Conservation (phyloP, 2,329 filamentous ascomycete species). For the Sclerotinia borealis region DNA sequence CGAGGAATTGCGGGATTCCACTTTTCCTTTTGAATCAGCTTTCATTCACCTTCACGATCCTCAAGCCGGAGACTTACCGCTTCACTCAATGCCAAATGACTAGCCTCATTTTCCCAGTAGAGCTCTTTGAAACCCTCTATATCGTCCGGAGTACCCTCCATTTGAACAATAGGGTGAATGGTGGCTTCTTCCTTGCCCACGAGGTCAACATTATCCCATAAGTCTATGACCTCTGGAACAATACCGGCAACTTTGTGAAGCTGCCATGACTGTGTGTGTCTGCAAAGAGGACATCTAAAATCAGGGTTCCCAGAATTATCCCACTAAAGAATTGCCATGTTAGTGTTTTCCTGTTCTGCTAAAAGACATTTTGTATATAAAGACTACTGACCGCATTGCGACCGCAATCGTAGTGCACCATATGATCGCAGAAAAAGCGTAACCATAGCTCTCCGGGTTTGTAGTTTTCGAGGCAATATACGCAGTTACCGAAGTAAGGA, state of each 20-base stretch:
- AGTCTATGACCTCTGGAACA: conserved; percentile 10
- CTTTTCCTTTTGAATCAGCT: not conserved
- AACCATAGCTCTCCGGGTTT: not conserved
- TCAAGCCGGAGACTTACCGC: not conserved
- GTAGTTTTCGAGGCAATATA: conserved; percentile 13
- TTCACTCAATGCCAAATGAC: not conserved
- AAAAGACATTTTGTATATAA: not conserved
- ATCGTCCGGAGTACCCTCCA: not conserved
- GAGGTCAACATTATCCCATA: conserved; percentile 16
- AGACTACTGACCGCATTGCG: not conserved
- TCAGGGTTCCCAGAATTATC: conserved; percentile 8
- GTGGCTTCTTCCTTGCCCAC: not conserved
- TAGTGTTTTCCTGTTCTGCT: not conserved
- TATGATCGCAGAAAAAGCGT: conserved; percentile 18
- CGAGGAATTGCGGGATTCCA: not conserved
- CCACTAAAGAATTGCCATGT: not conserved
- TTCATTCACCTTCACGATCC: not conserved
- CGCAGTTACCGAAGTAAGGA: conserved; percentile 4
- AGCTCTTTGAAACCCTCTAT: not conserved
- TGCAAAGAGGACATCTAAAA: conserved; percentile 13
- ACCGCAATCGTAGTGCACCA: conserved; percentile 16
- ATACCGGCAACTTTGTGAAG: conserved; percentile 11
- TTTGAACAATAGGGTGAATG: not conserved
- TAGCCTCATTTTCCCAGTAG: not conserved
- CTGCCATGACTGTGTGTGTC: not conserved